Conservation (phyloP, 768 basidiomycete genomes). For the Mycena epipterygia region DNA sequence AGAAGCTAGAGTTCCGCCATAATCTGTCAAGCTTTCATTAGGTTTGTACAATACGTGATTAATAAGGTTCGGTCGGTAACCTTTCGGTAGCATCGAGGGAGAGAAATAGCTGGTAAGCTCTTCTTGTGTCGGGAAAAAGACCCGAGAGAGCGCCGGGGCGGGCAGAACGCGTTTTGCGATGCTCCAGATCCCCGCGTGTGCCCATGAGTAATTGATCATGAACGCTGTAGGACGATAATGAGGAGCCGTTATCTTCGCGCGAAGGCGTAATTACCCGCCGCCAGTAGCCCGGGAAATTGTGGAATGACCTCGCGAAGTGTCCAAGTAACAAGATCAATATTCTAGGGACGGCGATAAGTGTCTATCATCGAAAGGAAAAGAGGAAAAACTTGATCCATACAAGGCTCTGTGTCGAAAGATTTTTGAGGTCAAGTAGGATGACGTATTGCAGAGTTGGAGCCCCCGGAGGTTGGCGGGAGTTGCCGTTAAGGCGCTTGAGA, state of each 20-base stretch:
- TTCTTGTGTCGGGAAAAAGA: slow-evolving; percentile 73
- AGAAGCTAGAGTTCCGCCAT: slow-evolving; percentile 72
- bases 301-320: slow-evolving; percentile 75
- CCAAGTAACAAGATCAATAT: slow-evolving; percentile 75
- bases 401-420: slow-evolving; percentile 65
- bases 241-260: slow-evolving; percentile 7
- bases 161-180: slow-evolving; percentile 78
- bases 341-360: slow-evolving; percentile 51
- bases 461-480: slow-evolving; percentile 10
- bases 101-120: slow-evolving; percentile 71
- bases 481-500: slow-evolving; percentile 62
- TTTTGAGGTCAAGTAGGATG: slow-evolving; percentile 73
- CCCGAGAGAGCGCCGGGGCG: slow-evolving; percentile 66
- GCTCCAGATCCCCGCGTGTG: slow-evolving; percentile 77
- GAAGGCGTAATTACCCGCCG: slow-evolving; percentile 64
- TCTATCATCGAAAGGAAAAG: slow-evolving; percentile 10
- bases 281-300: slow-evolving; percentile 82
- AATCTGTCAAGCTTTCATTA: slow-evolving; percentile 62
- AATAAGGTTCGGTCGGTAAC: slow-evolving; percentile 50
- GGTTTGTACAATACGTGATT: slow-evolving; percentile 16
- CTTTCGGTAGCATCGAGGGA: slow-evolving; percentile 67
- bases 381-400: slow-evolving; percentile 54
- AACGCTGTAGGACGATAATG: slow-evolving; percentile 60
- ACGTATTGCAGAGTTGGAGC: slow-evolving; percentile 75
- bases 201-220: slow-evolving; percentile 81